Evolutionary conservation across 2,329 filamentous ascomycete species (phyloP).

Genomic region (Neocatenulostroma microsporum): DNA sequence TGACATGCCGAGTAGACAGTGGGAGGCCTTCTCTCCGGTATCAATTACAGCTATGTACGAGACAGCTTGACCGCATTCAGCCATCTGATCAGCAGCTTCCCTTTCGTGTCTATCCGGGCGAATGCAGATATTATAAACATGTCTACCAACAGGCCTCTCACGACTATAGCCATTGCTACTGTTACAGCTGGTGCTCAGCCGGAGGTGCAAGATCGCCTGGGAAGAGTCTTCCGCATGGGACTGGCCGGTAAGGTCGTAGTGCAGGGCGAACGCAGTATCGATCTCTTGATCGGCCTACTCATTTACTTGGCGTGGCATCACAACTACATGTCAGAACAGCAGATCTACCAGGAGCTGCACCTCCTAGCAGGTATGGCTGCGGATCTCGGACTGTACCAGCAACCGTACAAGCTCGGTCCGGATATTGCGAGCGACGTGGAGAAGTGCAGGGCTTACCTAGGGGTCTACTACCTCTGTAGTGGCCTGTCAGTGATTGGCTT

Average conservation of each 20-base stretch:
- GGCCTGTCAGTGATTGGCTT: conserved; percentile 18
- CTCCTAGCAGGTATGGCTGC: conserved; percentile 21
- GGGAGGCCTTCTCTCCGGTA: conserved; percentile 16
- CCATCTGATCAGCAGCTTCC: conserved; percentile 17
- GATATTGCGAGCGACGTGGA: conserved; percentile 9
- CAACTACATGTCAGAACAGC: conserved; percentile 18
- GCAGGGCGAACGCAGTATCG: conserved; percentile 18
- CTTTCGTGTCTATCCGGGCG: conserved; percentile 17
- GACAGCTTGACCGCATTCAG: conserved; percentile 18
- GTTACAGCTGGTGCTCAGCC: conserved; percentile 16
- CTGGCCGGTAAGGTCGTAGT: conserved; percentile 20
- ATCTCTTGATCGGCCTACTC: conserved; percentile 20
- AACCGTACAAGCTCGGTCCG: conserved; percentile 2
- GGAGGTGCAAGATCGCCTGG: conserved; percentile 16
- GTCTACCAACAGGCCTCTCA: conserved; percentile 16
- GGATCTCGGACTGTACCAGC: conserved; percentile 20
- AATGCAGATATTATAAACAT: conserved; percentile 12
- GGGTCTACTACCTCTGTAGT: conserved; percentile 22
- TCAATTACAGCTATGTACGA: conserved; percentile 22
- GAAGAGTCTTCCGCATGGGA: conserved; percentile 19
- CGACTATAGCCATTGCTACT: conserved; percentile 21
- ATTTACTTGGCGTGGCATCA: conserved; percentile 22
- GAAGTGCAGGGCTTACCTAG: conserved; percentile 19
- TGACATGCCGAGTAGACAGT: conserved; percentile 10
- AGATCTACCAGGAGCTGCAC: conserved; percentile 19